phyloP scores from a whole-genome alignment of 2,329 filamentous ascomycete genomes.

The Podosphaera fusca region DNA sequence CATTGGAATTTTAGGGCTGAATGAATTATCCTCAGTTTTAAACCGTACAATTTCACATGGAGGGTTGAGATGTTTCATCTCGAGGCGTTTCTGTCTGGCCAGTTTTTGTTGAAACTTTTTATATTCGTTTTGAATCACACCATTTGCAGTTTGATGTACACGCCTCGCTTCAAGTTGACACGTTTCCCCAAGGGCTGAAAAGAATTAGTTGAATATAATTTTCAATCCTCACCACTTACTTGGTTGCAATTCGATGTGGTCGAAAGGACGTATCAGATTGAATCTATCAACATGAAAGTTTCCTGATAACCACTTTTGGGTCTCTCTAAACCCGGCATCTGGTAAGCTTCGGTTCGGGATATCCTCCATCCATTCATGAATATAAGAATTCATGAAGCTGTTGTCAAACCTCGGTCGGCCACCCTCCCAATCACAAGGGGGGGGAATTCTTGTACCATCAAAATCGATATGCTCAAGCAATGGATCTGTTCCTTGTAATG shows the following conservation, averaged over 20 bases:
- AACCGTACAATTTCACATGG: conserved; percentile 3
- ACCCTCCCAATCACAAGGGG: conserved; percentile 10
- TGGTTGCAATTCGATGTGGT: conserved; percentile 7
- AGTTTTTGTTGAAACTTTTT: conserved; percentile 1
- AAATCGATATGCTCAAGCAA: background rate
- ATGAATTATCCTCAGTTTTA: conserved; percentile 7
- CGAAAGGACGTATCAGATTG: conserved; percentile 3
- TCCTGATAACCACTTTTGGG: conserved; percentile 6
- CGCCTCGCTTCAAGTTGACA: conserved; percentile 9
- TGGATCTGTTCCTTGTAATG: background rate
- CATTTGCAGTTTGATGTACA: conserved; percentile 9
- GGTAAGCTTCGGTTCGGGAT: conserved; percentile 1
- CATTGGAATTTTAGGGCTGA: conserved; percentile 16
- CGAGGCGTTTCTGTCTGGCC: conserved; percentile 1
- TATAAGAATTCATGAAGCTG: conserved; percentile 9
- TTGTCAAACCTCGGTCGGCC: conserved; percentile 9
- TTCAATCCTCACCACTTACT: conserved; percentile 5
- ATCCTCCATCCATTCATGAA: conserved; percentile 11
- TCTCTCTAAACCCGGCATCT: conserved; percentile 1
- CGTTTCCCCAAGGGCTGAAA: conserved; percentile 5
- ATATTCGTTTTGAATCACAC: conserved; percentile 1
- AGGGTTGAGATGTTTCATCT: background rate
- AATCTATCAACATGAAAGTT: conserved; percentile 4
- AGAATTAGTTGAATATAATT: background rate
- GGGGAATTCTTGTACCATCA: conserved; percentile 1